These are phyloP conservation scores for Diaporthe longicolla DNA, from an alignment of 2,329 filamentous ascomycete species.

Conservation along the genomic window DNA sequence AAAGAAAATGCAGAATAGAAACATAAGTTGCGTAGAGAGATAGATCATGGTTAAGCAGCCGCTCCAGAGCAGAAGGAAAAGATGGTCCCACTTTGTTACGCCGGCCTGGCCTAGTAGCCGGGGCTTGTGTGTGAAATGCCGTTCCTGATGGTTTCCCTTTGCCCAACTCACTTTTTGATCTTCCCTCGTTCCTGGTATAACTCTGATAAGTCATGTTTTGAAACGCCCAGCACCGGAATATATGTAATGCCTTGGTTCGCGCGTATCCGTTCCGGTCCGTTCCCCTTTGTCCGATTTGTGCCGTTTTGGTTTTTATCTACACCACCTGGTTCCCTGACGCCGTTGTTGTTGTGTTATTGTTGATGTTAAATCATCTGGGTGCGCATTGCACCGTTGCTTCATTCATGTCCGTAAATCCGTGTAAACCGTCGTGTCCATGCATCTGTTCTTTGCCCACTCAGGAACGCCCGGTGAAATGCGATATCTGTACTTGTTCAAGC, in stretches of 20 bases:
- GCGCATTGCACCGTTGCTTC: constrained; percentile 5
- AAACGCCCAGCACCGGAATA: constrained; percentile 22
- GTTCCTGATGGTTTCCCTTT: neutral
- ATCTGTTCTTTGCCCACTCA: neutral
- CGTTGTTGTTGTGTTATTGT: constrained; percentile 3
- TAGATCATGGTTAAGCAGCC: constrained; percentile 25
- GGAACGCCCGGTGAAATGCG: constrained; percentile 24
- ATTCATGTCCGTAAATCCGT: constrained; percentile 23
- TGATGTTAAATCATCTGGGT: constrained; percentile 8
- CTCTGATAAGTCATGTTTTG: constrained; percentile 15
- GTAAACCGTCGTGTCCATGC: constrained; percentile 15
- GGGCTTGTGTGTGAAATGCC: constrained; percentile 32
- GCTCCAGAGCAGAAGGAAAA: constrained; percentile 21
- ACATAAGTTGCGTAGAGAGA: neutral
- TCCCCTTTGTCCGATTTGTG: constrained; percentile 26
- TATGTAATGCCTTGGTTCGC: constrained; percentile 1
- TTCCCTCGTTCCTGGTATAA: neutral
- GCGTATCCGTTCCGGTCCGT: constrained; percentile 9
- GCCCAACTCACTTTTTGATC: constrained; percentile 24
- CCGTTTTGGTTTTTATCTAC: constrained; percentile 25
- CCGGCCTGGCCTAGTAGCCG: constrained; percentile 36
- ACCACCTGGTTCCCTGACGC: constrained; percentile 3
- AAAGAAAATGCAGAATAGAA: neutral
- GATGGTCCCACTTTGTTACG: constrained; percentile 22
- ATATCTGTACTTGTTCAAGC: neutral